These are phyloP conservation scores for Vanrija humicola DNA, from an alignment of 1,284 basidiomycete species.

Conservation along the genomic window DNA sequence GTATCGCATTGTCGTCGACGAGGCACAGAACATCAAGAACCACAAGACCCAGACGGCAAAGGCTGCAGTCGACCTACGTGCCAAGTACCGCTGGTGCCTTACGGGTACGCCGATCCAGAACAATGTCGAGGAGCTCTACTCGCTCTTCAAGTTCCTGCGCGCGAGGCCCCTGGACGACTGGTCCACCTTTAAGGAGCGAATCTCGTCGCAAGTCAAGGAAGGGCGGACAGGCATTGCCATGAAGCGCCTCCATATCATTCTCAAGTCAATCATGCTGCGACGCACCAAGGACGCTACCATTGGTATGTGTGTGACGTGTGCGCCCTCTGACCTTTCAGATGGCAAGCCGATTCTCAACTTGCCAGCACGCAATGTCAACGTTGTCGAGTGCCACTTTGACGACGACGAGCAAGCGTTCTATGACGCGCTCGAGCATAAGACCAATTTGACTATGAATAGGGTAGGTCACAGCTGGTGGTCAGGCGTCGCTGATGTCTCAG, in stretches of 20 bases:
- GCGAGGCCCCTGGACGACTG: constrained; percentile 79
- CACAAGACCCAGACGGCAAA: constrained; percentile 73
- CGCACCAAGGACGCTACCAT: constrained; percentile 76
- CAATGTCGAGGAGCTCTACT: constrained; percentile 82
- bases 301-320: constrained; percentile 24
- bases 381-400: constrained; percentile 71
- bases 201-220: constrained; percentile 72
- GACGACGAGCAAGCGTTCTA: constrained; percentile 78
- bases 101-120: constrained; percentile 66
- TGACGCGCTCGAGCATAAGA: constrained; percentile 66
- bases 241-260: constrained; percentile 77
- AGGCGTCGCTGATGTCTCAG: constrained; percentile 11
- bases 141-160: constrained; percentile 82
- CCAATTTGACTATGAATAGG: constrained; percentile 65
- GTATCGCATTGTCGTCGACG: constrained; percentile 84
- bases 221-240: constrained; percentile 69
- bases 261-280: constrained; percentile 85
- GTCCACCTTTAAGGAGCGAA: constrained; percentile 70
- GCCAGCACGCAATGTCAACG: constrained; percentile 67
- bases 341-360: constrained; percentile 83
- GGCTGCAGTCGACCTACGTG: constrained; percentile 72
- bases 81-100: constrained; percentile 81
- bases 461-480: constrained; percentile 28
- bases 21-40: constrained; percentile 98
- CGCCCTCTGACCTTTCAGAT: constrained; percentile 49